A percentile compares a stretch with the other conserved stretches of the same genome.
phyloP scores from a whole-genome alignment of 2,329 filamentous ascomycete genomes.

The Alternaria triticimaculans region DNA sequence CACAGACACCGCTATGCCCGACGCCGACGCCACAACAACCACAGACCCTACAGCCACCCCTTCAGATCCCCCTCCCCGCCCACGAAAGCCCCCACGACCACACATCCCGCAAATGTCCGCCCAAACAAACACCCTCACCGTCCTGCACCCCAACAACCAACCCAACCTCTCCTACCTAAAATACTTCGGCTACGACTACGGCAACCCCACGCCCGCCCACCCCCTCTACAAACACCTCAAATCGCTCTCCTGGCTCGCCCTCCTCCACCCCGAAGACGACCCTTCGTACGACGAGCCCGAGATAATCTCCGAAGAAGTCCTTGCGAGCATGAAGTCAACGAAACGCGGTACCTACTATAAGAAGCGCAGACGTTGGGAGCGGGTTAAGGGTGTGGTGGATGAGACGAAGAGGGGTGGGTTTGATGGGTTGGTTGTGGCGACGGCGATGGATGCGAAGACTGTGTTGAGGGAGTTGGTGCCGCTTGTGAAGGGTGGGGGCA shows the following conservation, averaged over 20 bases:
- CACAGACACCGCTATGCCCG: conserved; percentile 4
- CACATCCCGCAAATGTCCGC: conserved; percentile 66
- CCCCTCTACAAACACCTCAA: conserved; percentile 84
- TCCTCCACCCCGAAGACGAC: conserved; percentile 78
- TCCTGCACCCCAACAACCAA: conserved; percentile 82
- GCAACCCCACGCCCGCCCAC: conserved; percentile 68
- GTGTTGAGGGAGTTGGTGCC: conserved; percentile 79
- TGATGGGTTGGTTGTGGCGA: conserved; percentile 82
- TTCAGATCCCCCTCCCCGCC: conserved; percentile 30
- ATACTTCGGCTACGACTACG: conserved; percentile 85
- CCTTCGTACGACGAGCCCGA: conserved; percentile 74
- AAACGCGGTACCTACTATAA: conserved; percentile 86
- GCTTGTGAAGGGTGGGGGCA: conserved; percentile 80
- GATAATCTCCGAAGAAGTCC: conserved; percentile 62
- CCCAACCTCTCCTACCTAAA: conserved; percentile 86
- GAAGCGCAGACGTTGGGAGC: conserved; percentile 83
- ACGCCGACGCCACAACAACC: conserved; percentile 19
- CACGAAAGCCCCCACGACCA: conserved; percentile 38
- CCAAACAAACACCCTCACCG: conserved; percentile 75
- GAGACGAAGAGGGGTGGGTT: conserved; percentile 77
- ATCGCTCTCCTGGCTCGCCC: conserved; percentile 88
- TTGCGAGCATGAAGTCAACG: conserved; percentile 77
- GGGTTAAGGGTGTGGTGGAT: conserved; percentile 74
- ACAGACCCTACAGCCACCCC: conserved; percentile 9
- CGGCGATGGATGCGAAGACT: conserved; percentile 78